Evolutionary conservation across 352 stramenopile species (phyloP).

Genomic region (Bremia lactucae): DNA sequence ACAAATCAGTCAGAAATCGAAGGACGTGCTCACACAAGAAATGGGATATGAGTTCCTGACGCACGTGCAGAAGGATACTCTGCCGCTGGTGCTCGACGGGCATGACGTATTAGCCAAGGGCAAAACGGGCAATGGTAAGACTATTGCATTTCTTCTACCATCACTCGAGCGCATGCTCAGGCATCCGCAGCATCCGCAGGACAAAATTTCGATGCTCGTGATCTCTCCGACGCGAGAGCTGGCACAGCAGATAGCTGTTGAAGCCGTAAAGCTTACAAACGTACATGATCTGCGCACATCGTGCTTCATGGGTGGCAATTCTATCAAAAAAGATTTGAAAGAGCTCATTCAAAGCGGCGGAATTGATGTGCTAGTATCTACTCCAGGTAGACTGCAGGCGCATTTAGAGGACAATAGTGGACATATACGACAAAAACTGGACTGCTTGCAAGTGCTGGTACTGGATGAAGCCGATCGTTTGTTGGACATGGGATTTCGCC

Average conservation of each 20-base stretch:
- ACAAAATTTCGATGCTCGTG: constrained; percentile 88
- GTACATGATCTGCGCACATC: constrained; percentile 66
- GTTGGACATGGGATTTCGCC: constrained; percentile 92
- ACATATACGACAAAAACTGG: constrained; percentile 62
- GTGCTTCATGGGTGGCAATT: constrained; percentile 83
- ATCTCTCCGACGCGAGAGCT: constrained; percentile 94
- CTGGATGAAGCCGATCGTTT: constrained; percentile 95
- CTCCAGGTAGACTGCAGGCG: constrained; percentile 92
- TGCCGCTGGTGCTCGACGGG: constrained; percentile 56
- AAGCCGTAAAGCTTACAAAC: constrained; percentile 78
- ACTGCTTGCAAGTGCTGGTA: constrained; percentile 47
- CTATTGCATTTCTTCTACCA: constrained; percentile 75
- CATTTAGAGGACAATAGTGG: constrained; percentile 90
- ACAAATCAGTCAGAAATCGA: constrained; percentile 40
- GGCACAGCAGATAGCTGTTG: constrained; percentile 90
- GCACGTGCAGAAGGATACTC: constrained; percentile 81
- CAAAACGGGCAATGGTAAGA: constrained; percentile 88
- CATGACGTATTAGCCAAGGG: constrained; percentile 87
- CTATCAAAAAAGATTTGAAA: constrained; percentile 64
- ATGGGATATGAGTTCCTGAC: constrained; percentile 86
- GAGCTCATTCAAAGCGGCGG: constrained; percentile 22
- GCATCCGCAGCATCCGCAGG: constrained; percentile 25
- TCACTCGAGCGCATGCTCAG: constrained; percentile 72
- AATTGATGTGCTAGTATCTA: constrained; percentile 92
- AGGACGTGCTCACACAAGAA: constrained; percentile 57